These are phyloP conservation scores for Dichotomopilus funicola DNA, from an alignment of 2,329 filamentous ascomycete genomes.

Conservation along the genomic window DNA sequence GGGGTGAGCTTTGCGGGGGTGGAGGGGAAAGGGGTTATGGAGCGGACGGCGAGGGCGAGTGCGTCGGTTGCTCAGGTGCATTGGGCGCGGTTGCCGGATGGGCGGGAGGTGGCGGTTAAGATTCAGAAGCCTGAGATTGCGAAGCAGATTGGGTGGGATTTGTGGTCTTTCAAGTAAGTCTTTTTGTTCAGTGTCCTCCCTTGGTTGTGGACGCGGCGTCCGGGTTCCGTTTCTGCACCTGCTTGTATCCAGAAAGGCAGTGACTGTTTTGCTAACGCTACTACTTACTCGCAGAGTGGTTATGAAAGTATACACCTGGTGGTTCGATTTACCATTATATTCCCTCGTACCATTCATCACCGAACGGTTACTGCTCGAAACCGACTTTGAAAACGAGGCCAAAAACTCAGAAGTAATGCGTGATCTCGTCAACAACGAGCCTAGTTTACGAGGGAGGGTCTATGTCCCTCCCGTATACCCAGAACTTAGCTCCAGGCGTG, in stretches of 20 bases:
- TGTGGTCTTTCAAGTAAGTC: slow-evolving; percentile 84
- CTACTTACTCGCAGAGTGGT: slow-evolving; percentile 53
- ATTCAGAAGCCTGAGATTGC: slow-evolving; percentile 94
- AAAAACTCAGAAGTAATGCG: slow-evolving; percentile 83
- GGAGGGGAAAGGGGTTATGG: slow-evolving; percentile 59
- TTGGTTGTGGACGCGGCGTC: too few species aligned
- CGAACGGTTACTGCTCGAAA: slow-evolving; percentile 86
- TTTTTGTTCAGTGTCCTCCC: not conserved
- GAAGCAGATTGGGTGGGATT: slow-evolving; percentile 85
- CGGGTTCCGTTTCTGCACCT: too few species aligned
- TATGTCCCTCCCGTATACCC: slow-evolving; percentile 83
- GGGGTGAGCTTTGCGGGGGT: slow-evolving; percentile 74
- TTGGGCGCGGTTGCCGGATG: slow-evolving; percentile 81
- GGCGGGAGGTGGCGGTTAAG: slow-evolving; percentile 89
- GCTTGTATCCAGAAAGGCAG: too few species aligned
- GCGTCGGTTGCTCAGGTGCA: slow-evolving; percentile 96
- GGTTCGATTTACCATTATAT: slow-evolving; percentile 91
- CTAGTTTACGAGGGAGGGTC: slow-evolving; percentile 68
- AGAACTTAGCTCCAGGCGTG: slow-evolving; percentile 72
- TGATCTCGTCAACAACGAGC: slow-evolving; percentile 65
- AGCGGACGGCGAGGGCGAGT: slow-evolving; percentile 59
- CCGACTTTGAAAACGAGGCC: slow-evolving; percentile 89
- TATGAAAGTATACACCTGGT: slow-evolving; percentile 72
- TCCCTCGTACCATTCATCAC: slow-evolving; percentile 86
- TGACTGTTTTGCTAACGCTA: too few species aligned